phyloP scores from a whole-genome alignment of 495 filamentous ascomycete genomes.

The Hyaloscypha variabilis region DNA sequence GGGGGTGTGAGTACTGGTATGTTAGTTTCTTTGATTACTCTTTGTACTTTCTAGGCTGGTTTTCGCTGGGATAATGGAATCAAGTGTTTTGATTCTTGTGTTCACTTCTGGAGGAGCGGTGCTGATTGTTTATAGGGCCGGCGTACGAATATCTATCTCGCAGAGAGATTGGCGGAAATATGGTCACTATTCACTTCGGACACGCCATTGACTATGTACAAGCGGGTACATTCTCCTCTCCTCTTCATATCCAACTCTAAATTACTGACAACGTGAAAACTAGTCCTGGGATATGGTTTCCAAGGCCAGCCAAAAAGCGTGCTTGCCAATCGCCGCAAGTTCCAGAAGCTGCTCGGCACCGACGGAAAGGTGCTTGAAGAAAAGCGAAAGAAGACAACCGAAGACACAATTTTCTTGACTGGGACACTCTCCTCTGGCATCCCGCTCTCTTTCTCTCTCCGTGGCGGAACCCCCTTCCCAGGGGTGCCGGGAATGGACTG shows the following conservation, averaged over 20 bases:
- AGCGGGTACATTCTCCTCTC: conserved; percentile 9
- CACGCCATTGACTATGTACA: conserved; percentile 43
- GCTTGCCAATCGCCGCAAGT: conserved; percentile 36
- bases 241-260: conserved; percentile 34
- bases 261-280: conserved; percentile 37
- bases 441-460: conserved; percentile 46
- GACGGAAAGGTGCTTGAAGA: conserved; percentile 35
- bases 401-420: conserved; percentile 49
- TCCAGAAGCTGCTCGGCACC: conserved; percentile 36
- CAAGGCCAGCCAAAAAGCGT: conserved; percentile 48
- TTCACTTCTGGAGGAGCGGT: too few species aligned
- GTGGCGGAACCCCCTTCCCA: conserved; percentile 51
- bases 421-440: conserved; percentile 47
- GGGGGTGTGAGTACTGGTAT: conserved; percentile 35
- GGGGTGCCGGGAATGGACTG: conserved; percentile 51
- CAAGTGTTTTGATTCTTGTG: too few species aligned
- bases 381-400: conserved; percentile 41
- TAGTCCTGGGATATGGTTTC: conserved; percentile 46
- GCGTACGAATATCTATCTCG: conserved; percentile 47
- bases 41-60: too few species aligned
- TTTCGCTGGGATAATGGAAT: too few species aligned
- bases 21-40: too few species aligned
- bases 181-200: conserved; percentile 53
- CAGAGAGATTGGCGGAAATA: conserved; percentile 49
- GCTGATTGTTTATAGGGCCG: background rate